Base-by-base conservation (phyloP, 768 basidiomycete species). In the Dictyophora rubrovolvata region DNA sequence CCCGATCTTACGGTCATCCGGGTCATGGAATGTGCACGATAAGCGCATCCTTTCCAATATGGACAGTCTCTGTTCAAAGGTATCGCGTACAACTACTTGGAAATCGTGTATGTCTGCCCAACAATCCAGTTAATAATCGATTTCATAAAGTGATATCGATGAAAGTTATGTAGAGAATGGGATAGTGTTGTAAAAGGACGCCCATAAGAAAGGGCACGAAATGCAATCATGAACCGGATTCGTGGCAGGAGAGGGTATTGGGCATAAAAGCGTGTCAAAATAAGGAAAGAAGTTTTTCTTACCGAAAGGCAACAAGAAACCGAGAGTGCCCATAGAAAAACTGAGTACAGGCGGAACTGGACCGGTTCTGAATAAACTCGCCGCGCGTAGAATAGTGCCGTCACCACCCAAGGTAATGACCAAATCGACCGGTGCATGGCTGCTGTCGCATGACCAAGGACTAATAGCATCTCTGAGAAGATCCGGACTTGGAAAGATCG, bases 241-340 rank as follows among this genome's bases (percentile, higher is more conserved):
- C 7, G 20, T 17, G 48, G 48, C 35, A 33, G n/a, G 12, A 36
- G 46, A 42, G n/a, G n/a, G n/a, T n/a, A 42, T 2, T 3, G 42
- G 28, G 28, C 28, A 42, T 51, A 23, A 34, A 12, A 20, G 17
- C 17, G 46, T 18, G 28, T 59, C 20, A 10, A 23, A 22, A 20
- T 23, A 12, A 47, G 17, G 5, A 12, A 2, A 20, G 55, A 56
- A 22, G 17, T 10, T n/a, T 28, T 8, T 76, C 94, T 73, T 67
- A 93, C 94, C 89, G 69, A 96, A 96, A 0, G 94, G 94, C 20
- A 96, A 77, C 6, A 97, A 74, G 71, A 97, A 97, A 3, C 94
- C 94, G 0, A 97, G 77, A 9, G 90, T 93, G 8, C 94, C 94
- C 87, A 93, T 87, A 0, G 87, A 90, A 71, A 94, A 91, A 65